Conservation (phyloP, 179 eudicot genomes). For the Vitellaria paradoxa region DNA sequence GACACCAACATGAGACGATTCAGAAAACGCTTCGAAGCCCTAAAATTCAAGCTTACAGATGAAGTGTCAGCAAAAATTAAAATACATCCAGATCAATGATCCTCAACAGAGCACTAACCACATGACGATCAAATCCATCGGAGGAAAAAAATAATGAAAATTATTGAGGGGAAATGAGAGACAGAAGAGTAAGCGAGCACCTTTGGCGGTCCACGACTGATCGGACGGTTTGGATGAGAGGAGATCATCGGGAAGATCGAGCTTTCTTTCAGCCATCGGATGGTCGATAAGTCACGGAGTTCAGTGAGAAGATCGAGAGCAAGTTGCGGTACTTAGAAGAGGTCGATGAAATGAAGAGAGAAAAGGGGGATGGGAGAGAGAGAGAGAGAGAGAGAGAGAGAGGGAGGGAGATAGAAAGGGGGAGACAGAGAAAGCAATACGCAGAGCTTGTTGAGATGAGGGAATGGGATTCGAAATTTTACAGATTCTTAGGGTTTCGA, state of each 20-base stretch:
- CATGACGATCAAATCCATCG: slow-evolving; percentile 16
- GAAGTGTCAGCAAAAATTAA: not conserved
- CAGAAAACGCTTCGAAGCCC: not conserved
- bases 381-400: slow-evolving; percentile 14
- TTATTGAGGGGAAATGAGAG: not conserved
- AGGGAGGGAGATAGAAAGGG: too few species aligned
- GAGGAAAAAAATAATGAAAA: not conserved
- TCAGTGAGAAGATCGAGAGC: slow-evolving; percentile 10
- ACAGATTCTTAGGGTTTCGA: slow-evolving; percentile 13
- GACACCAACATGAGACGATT: not conserved
- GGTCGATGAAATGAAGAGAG: not conserved
- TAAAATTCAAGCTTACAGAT: not conserved
- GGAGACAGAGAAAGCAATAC: not conserved
- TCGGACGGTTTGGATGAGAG: slow-evolving; percentile 43
- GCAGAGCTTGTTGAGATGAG: not conserved
- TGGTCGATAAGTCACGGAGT: not conserved
- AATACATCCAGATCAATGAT: slow-evolving; percentile 10
- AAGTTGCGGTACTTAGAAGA: not conserved
- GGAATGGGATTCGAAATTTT: slow-evolving; percentile 10
- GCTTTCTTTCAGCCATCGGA: slow-evolving; percentile 54
- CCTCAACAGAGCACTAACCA: not conserved
- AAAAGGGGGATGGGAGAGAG: not conserved
- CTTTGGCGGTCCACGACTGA: slow-evolving; percentile 44
- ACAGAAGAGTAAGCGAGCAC: slow-evolving; percentile 22
- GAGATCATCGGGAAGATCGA: slow-evolving; percentile 75